phyloP scores from a whole-genome alignment of 148 eudicot genomes.

The Pouteria glomerata region DNA sequence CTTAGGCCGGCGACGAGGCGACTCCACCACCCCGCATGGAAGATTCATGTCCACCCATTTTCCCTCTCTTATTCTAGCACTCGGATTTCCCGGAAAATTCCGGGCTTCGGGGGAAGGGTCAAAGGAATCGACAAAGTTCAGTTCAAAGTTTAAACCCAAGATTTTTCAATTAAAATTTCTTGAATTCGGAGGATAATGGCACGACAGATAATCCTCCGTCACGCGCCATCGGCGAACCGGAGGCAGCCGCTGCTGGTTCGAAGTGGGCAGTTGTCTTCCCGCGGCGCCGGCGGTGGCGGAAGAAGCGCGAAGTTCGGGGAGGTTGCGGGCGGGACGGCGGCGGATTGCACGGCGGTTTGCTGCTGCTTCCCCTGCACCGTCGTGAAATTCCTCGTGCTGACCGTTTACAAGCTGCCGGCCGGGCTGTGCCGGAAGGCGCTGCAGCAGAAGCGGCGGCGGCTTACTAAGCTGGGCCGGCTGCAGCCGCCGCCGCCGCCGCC shows the following conservation, averaged over 20 bases:
- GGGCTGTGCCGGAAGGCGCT: conserved; percentile 47
- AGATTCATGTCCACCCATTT: not conserved
- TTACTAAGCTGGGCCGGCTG: conserved; percentile 30
- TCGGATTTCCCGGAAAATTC: not conserved
- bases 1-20: not conserved
- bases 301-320: conserved; percentile 31
- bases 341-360: conserved; percentile 56
- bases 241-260: conserved; percentile 18
- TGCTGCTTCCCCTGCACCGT: conserved; percentile 55
- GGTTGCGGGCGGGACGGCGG: conserved; percentile 56
- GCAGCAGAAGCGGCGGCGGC: conserved; percentile 19
- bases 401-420: conserved; percentile 44
- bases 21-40: not conserved
- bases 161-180: not conserved
- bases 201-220: conserved; percentile 17
- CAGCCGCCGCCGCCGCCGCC: no score
- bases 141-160: not conserved
- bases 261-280: conserved; percentile 3
- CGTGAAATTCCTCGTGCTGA: conserved; percentile 35
- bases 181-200: not conserved
- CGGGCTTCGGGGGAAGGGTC: not conserved
- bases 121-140: no score
- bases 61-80: not conserved
- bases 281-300: not conserved
- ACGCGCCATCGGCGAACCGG: conserved; percentile 9